phyloP scores from a whole-genome alignment of 371 early-diverging fungal species.

The Entomophthora muscae region DNA sequence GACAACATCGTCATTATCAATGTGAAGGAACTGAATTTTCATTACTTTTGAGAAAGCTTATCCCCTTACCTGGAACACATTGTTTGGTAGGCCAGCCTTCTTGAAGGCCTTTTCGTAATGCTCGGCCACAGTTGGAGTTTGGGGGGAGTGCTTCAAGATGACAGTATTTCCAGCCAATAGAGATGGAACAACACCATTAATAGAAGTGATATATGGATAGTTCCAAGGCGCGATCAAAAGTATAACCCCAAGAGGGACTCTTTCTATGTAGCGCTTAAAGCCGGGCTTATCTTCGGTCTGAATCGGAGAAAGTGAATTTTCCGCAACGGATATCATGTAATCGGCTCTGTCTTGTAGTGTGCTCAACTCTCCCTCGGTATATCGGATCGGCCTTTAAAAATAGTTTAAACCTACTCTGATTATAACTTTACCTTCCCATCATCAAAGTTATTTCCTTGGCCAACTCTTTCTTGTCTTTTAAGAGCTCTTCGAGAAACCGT shows the following conservation, averaged over 20 bases:
- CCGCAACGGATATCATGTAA: conserved; percentile 55
- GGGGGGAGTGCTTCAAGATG: conserved; percentile 63
- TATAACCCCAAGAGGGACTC: conserved; percentile 49
- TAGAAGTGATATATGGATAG: conserved; percentile 37
- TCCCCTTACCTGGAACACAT: conserved; percentile 35
- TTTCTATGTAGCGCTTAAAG: conserved; percentile 41
- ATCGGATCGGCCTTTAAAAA: conserved; percentile 38
- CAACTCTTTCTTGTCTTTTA: conserved; percentile 33
- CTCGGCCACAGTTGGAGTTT: conserved; percentile 61
- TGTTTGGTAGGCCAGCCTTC: conserved; percentile 50
- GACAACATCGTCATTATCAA: conserved; percentile 36
- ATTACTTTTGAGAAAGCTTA: background rate
- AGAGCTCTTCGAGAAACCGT: conserved; percentile 35
- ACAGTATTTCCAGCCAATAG: conserved; percentile 64
- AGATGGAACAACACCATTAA: conserved; percentile 63
- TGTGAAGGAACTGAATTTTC: conserved; percentile 18
- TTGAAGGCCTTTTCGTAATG: conserved; percentile 39
- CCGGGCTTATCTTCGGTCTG: conserved; percentile 18
- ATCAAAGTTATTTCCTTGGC: conserved; percentile 38
- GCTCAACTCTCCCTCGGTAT: conserved; percentile 48
- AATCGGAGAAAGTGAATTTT: conserved; percentile 36
- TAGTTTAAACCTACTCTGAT: background rate
- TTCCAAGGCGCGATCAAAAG: conserved; percentile 34
- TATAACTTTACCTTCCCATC: conserved; percentile 35
- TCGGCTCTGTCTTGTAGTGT: conserved; percentile 50